Conservation (phyloP, 768 basidiomycete genomes). For the Agaricus blazei region DNA sequence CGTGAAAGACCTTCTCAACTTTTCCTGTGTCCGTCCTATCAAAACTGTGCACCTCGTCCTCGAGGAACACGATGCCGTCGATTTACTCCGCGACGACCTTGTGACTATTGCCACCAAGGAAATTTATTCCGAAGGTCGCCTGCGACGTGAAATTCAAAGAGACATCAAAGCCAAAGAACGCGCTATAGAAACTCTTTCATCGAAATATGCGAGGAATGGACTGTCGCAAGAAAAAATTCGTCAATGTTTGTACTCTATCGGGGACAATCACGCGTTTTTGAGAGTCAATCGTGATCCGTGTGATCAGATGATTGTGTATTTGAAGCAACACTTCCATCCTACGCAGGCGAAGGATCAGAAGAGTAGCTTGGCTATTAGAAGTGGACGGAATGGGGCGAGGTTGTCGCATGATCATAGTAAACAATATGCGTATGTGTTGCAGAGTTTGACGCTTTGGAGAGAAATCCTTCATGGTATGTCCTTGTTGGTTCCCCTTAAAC, state of each 20-base stretch:
- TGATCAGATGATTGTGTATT: slow-evolving; percentile 73
- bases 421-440: slow-evolving; percentile 82
- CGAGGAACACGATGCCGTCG: slow-evolving; percentile 58
- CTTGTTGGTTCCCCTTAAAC: not conserved
- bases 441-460: slow-evolving; percentile 83
- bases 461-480: slow-evolving; percentile 75
- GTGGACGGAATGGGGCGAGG: slow-evolving; percentile 74
- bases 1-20: slow-evolving; percentile 73
- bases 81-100: slow-evolving; percentile 72
- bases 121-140: slow-evolving; percentile 68
- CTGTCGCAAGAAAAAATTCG: slow-evolving; percentile 63
- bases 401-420: slow-evolving; percentile 81
- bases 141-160: slow-evolving; percentile 74
- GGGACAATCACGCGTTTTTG: slow-evolving; percentile 87
- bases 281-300: slow-evolving; percentile 85
- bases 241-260: slow-evolving; percentile 83
- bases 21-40: slow-evolving; percentile 75
- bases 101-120: slow-evolving; percentile 76
- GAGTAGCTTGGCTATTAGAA: slow-evolving; percentile 71
- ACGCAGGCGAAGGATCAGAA: slow-evolving; percentile 61
- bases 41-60: slow-evolving; percentile 67
- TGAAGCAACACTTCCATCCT: slow-evolving; percentile 76
- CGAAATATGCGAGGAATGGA: slow-evolving; percentile 52
- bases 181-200: slow-evolving; percentile 72
- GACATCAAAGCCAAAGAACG: slow-evolving; percentile 84